Base-by-base conservation (phyloP, 208 protist species). In the Leishmania tropica region DNA sequence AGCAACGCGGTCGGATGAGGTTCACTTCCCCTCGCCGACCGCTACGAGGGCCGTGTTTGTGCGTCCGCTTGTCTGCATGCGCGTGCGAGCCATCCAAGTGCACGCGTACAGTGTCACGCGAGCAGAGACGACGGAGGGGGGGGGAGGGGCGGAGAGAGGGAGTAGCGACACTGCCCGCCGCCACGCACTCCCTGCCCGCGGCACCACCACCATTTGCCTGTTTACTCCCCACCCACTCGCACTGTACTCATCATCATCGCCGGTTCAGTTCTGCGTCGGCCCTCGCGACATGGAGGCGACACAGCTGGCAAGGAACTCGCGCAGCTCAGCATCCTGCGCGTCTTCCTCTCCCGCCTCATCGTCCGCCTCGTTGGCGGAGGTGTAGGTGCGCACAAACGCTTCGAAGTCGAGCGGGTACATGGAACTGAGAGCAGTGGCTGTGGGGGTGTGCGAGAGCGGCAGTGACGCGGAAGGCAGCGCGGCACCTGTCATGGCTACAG, bases 341-440 rank as follows among this genome's bases (percentile, higher is more conserved):
- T 88, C 81, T 19, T 77, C 67, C 13, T 84, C 81, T 42, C 83
- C 85, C 31, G 84, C 83, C 21, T 84, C 85, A 10, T 71, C 85
- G n/a, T 67, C 81, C 45, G 13, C 76, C 37, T 82, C 81, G 24
- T 48, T 79, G n/a, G 45, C 15, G 51, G 78, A 83, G 73, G 79
- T 70, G 68, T 73, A 83, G 54, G n/a, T 71, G 53, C 80, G 71
- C 58, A 86, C 85, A 71, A 94, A 92, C 6, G 82, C 92, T 1
- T 84, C 87, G 67, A 91, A 96, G 81, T 96, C 92, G 4, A 96
- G 84, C 40, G 90, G 90, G 73, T 91, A 93, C 58, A 88, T 73
- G n/a, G 83, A 75, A 19, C 83, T 80, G 35, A 92, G 74, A 21
- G 88, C 81, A n/a, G 73, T 51, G 42, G 37, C 21, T 0, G 73